Evolutionary conservation across 2,329 filamentous ascomycete genomes (phyloP), one percentile per base, ranked within the genome.

Genomic region (Stagonosporopsis cucurbitacearum): DNA sequence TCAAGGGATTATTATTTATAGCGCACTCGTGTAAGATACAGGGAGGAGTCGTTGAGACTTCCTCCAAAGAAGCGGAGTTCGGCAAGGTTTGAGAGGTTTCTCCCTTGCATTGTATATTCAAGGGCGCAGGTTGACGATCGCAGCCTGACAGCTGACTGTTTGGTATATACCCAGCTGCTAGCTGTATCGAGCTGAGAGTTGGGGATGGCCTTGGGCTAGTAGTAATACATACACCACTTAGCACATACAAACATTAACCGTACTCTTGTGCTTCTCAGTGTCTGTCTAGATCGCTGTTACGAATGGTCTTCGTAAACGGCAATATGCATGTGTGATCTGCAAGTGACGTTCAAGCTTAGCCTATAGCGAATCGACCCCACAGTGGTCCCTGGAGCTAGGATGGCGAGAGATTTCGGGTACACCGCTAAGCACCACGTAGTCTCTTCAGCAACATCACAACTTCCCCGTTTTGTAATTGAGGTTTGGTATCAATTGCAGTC

Each of bases 401-500:
- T 49, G 32, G 48, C 54, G 48, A 52, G 54, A 57, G 54, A 57
- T 57, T 57, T 57, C 37, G 48, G 54, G 48, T 50, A 50, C 47
- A 56, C 44, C 48, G 49, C 54, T 52, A 42, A 60, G 44, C 58
- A 53, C 46, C 54, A 58, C 55, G 48, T 58, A 52, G 43, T 54
- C 56, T 51, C 52, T 57, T 52, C 54, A 39, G 36, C 53, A 50
- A 45, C 51, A 52, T 45, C 40, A 45, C 59, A 49, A 49, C 54
- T 49, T 13, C 35, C 41, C 28, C 47, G 37, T 51, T 45, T 49
- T 57, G 54, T 47, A 57, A 50, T 49, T 54, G 55, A 50, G 20
- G 35, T 53, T 50, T 57, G 57, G 54, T 50, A 57, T 58, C 59
- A 62, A 62, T 62, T 62, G 57, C 59, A 56, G 50, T 44, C 33